Percentiles rank a stretch among this genome's conserved stretches.
These are phyloP conservation scores for Tetratostichococcus sp. DNA, from an alignment of 139 green algal genomes.

Conservation along the genomic window DNA sequence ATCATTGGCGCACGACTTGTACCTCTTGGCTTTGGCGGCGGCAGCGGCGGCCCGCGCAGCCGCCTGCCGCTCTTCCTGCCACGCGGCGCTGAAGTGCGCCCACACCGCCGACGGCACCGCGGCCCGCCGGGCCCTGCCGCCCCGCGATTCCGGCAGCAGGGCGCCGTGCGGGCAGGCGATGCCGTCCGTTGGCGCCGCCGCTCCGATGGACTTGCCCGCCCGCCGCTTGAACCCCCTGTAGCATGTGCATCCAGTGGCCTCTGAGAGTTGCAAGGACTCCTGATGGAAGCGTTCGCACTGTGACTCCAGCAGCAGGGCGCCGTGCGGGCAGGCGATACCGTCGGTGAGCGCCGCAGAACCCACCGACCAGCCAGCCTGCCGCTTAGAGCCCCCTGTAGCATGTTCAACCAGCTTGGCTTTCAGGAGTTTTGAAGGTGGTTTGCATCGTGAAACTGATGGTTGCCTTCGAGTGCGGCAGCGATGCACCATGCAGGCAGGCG, in stretches of 20 bases:
- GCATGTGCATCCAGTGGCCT: too few relatives aligned
- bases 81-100: conserved; percentile 7
- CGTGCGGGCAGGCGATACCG: conserved; percentile 55
- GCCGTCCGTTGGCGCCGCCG: conserved; percentile 32
- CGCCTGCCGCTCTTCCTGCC: conserved; percentile 1
- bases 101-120: conserved; percentile 43
- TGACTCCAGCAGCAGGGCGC: conserved; percentile 37
- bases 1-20: too few relatives aligned
- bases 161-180: conserved; percentile 56
- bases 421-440: too few relatives aligned
- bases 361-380: conserved; percentile 16
- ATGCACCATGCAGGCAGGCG: conserved; percentile 50
- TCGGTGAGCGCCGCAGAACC: conserved; percentile 31
- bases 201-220: conserved; percentile 14
- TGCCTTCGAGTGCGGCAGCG: too few relatives aligned
- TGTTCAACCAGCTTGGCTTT: too few relatives aligned
- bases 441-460: too few relatives aligned
- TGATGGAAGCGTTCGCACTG: neutral
- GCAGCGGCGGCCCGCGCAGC: too few relatives aligned
- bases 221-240: conserved; percentile 24
- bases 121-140: conserved; percentile 20
- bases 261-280: too few relatives aligned
- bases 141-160: conserved; percentile 33
- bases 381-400: conserved; percentile 21
- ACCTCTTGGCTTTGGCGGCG: neutral